Evolutionary conservation across 2,329 filamentous ascomycete species (phyloP).

Genomic region (Seiridium unicorne): DNA sequence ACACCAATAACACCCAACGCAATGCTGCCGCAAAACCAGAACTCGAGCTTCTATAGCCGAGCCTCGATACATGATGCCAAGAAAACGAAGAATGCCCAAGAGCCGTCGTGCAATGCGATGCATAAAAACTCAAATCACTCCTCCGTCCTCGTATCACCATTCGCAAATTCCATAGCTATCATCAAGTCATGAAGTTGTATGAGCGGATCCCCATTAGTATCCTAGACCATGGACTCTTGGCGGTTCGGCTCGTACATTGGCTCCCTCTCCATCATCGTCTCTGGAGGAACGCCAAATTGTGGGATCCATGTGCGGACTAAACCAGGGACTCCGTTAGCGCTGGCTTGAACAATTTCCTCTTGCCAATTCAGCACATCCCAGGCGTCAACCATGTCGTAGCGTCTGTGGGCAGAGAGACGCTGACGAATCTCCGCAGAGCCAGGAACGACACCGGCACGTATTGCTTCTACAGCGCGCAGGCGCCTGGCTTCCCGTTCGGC

Average conservation of each 20-base stretch:
- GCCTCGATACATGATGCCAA: not conserved
- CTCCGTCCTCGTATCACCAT: not conserved
- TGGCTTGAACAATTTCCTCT: conserved; percentile 38
- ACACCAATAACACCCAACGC: conserved; percentile 30
- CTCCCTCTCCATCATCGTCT: conserved; percentile 11
- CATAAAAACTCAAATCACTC: conserved; percentile 16
- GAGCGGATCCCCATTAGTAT: not conserved
- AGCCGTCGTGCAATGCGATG: conserved; percentile 22
- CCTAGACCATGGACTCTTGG: conserved; percentile 28
- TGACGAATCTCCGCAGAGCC: conserved; percentile 32
- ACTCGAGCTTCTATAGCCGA: conserved; percentile 10
- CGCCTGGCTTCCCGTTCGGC: conserved; percentile 58
- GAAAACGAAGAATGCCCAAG: conserved; percentile 16
- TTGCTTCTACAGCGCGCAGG: conserved; percentile 40
- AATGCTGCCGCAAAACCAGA: conserved; percentile 26
- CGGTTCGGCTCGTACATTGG: conserved; percentile 12
- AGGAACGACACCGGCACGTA: conserved; percentile 33
- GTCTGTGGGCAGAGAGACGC: conserved; percentile 33
- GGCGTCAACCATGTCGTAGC: conserved; percentile 36
- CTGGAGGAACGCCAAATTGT: conserved; percentile 22
- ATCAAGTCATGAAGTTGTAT: conserved; percentile 20
- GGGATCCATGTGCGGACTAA: conserved; percentile 46
- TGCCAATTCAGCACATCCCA: conserved; percentile 52
- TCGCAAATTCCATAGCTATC: conserved; percentile 8
- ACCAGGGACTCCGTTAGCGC: conserved; percentile 38